These are phyloP conservation scores for Adansonia madagascariensis DNA, from an alignment of 441 rosid genomes.

Conservation along the genomic window DNA sequence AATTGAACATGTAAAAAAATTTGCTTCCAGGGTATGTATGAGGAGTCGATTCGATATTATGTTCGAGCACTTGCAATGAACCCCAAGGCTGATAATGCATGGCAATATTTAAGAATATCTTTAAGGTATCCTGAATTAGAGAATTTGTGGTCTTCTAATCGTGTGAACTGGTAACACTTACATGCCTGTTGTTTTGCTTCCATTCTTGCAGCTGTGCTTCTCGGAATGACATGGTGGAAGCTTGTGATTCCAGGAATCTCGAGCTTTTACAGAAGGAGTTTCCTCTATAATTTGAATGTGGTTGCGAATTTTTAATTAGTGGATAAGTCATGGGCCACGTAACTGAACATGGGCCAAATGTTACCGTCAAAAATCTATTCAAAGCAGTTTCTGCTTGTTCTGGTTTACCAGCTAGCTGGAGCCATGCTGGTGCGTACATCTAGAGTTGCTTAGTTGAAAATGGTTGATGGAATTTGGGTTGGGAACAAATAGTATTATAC, in stretches of 20 bases:
- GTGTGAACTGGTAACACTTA: neutral
- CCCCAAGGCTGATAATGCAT: constrained; percentile 98
- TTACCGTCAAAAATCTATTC: neutral
- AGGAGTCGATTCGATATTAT: constrained; percentile 85
- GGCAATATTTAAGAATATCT: constrained; percentile 97
- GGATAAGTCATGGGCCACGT: neutral
- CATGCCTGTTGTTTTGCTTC: neutral
- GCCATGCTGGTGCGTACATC: neutral
- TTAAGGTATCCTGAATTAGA: constrained; percentile 52
- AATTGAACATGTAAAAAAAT: constrained; percentile 5
- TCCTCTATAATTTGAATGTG: constrained; percentile 54
- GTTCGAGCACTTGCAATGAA: constrained; percentile 98
- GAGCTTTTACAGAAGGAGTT: constrained; percentile 87
- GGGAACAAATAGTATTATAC: neutral
- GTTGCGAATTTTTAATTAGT: neutral
- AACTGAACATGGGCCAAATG: neutral
- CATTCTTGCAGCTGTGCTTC: constrained; percentile 70
- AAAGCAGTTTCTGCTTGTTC: neutral
- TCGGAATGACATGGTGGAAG: constrained; percentile 84
- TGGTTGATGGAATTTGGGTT: neutral
- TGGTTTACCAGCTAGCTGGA: neutral
- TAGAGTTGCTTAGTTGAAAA: neutral
- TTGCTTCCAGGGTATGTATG: constrained; percentile 70
- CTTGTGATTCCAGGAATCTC: constrained; percentile 88
- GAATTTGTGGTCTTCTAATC: constrained; percentile 3